Base-by-base conservation (phyloP, 805 yeast genomes). In the Lipomyces sp. region DNA sequence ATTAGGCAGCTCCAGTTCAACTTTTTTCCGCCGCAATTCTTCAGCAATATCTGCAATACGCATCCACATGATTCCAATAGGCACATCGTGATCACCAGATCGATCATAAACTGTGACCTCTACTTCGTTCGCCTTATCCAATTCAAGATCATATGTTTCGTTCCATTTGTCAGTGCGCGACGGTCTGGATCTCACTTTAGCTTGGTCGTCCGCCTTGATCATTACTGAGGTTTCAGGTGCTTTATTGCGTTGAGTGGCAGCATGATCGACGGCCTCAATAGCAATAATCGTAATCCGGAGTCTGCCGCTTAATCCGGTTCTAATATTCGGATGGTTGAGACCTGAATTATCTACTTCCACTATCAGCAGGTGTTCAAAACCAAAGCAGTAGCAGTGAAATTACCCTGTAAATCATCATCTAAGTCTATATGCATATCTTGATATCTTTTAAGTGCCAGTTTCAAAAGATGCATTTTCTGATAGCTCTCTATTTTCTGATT, bases 61-160 rank as follows among this genome's bases (percentile, higher is more conserved):
- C 34, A 94, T 83, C 99, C 99, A 95, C 73, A 90, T 86, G 50
- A 95, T 83, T 7, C 97, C 99, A 6, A 95, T 97, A 0, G 99
- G 98, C 7, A 88, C 86, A 66, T 83, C 80, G 59, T 82, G 84
- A 65, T 82, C 86, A 11, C 84, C 80, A 37, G 74, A 63, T 72
- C 87, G 88, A 76, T 95, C 99, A 77, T 89, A 92, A 3, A 95
- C 91, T 1, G 93, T 86, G 65, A 95, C 82, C 74, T 93, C 97
- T 55, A 93, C 83, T 79, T 95, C 99, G 75, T 94, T 91, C 34
- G 97, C 97, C 76, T 89, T 91, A 67, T 90, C 97, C 53, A 95
- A 90, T 50, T 86, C 87, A 64, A 95, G 84, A 62, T 85, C 85
- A 75, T 92, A 92, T 53, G 86, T 88, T 75, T 95, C 99, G 75